Conservation (phyloP, 2,329 filamentous ascomycete genomes). For the Calonectria honghensis region DNA sequence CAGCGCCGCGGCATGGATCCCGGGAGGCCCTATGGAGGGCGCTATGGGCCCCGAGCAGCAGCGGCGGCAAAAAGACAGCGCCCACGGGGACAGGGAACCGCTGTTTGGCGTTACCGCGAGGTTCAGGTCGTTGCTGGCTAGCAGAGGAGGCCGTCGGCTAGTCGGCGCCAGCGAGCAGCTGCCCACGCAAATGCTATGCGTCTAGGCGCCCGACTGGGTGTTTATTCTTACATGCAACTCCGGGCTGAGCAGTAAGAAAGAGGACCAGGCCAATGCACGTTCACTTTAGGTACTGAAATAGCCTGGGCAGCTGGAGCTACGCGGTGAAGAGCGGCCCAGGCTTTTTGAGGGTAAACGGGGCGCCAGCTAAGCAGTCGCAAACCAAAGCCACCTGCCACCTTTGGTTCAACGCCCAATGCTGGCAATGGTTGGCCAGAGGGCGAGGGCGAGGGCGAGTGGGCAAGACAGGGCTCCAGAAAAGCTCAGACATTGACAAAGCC, state of each 20-base stretch:
- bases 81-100: slow-evolving; percentile 1
- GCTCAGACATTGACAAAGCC: slow-evolving; percentile 14
- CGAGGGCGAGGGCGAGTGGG: neutral
- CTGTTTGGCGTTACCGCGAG: slow-evolving; percentile 26
- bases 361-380: neutral
- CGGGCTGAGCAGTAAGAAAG: neutral
- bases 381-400: neutral
- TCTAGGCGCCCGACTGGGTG: slow-evolving; percentile 26
- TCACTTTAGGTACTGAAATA: neutral
- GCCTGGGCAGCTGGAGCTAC: neutral
- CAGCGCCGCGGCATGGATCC: slow-evolving; percentile 33
- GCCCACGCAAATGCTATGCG: neutral
- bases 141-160: slow-evolving; percentile 15
- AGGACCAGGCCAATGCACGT: slow-evolving; percentile 1
- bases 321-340: neutral
- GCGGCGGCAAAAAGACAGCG: slow-evolving; percentile 20
- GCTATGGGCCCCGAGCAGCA: slow-evolving; percentile 17
- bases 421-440: slow-evolving; percentile 8
- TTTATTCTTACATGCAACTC: slow-evolving; percentile 6
- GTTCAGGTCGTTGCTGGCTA: slow-evolving; percentile 3
- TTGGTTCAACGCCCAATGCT: slow-evolving; percentile 11
- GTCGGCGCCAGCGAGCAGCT: slow-evolving; percentile 23
- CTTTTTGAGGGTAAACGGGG: slow-evolving; percentile 2
- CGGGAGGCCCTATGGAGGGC: slow-evolving; percentile 32
- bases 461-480: slow-evolving; percentile 15